Evolutionary conservation across 1,284 basidiomycete species (phyloP).

Genomic region (Trametes versicolor): DNA sequence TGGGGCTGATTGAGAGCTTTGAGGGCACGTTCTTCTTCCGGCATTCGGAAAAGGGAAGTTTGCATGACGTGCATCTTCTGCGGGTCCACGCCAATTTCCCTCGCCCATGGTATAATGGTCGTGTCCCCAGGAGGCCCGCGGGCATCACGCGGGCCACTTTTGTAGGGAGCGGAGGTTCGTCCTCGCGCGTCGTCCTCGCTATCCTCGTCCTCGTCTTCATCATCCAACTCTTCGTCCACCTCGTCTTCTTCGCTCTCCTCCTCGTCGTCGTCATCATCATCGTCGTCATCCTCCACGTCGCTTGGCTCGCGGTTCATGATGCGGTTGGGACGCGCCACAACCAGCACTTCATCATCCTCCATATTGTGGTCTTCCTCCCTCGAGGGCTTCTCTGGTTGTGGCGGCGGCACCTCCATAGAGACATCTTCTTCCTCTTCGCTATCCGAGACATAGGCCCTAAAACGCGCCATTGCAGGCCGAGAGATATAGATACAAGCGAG

Average conservation of each 20-base stretch:
- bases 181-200: constrained; percentile 29
- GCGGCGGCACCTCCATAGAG: constrained; percentile 28
- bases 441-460: constrained; percentile 39
- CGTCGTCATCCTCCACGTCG: constrained; percentile 26
- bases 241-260: constrained; percentile 42
- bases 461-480: constrained; percentile 35
- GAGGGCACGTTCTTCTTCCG: constrained; percentile 72
- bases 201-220: constrained; percentile 14
- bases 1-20: constrained; percentile 56
- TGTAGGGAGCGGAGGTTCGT: constrained; percentile 22
- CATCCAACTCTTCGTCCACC: constrained; percentile 41
- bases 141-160: constrained; percentile 40
- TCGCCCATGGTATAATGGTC: constrained; percentile 66
- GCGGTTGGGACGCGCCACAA: constrained; percentile 12
- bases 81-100: constrained; percentile 77
- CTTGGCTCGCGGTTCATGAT: constrained; percentile 12
- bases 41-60: constrained; percentile 81
- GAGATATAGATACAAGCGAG: background rate
- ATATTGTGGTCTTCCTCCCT: constrained; percentile 25
- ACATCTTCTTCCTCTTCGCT: constrained; percentile 40
- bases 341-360: constrained; percentile 30
- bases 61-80: constrained; percentile 94
- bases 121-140: constrained; percentile 40
- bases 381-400: constrained; percentile 14
- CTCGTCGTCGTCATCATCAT: constrained; percentile 16